Evolutionary conservation across 2,329 filamentous ascomycete species (phyloP), one percentile per base, ranked within the genome.

Genomic region (Fulvia fulva): DNA sequence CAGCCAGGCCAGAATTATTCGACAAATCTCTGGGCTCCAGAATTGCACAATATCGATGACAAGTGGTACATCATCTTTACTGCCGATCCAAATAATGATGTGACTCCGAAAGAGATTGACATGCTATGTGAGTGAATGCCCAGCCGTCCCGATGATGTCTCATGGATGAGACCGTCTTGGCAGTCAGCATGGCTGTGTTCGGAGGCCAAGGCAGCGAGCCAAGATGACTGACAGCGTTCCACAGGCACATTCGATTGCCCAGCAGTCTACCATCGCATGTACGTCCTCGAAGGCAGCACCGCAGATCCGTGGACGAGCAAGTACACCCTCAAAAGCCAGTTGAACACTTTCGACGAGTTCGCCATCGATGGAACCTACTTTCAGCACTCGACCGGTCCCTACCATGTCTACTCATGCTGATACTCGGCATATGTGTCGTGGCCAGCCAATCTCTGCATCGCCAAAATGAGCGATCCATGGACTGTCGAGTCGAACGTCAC

Each of bases 311-410:
- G 78, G 79, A 70, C 68, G 0, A 74, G 75, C 16, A 68, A 68
- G 28, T 82, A 77, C 64, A 73, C 69, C 3, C 71, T 77, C 67
- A 80, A 80, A 55, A 65, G 73, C 41, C 71, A 80, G 63, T 71
- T 82, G 19, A 70, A 81, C 62, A 81, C 79, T 0, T 81, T 75
- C 62, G 73, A 81, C 60, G 79, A 82, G 59, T 82, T 82, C 62
- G 78, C 79, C 22, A 81, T 82, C 58, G 79, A 82, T 56, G 80
- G 79, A 0, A 82, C 79, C 0, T 82, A 81, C 67, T 80, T 81
- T 65, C 70, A 74, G 57, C 75, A 81, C 65, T 63, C 63, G 1
- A 68, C 70, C 5, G 71, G 71, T 0, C 67, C 76, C 1, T 76
- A 76, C 61, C 75, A 77, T 58, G 68, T 77, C 63, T 77, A 77